A percentile compares a stretch with the other conserved stretches of the same genome.
Evolutionary conservation across 2,329 filamentous ascomycete genomes (phyloP).

Genomic region (Penicillium expansum): DNA sequence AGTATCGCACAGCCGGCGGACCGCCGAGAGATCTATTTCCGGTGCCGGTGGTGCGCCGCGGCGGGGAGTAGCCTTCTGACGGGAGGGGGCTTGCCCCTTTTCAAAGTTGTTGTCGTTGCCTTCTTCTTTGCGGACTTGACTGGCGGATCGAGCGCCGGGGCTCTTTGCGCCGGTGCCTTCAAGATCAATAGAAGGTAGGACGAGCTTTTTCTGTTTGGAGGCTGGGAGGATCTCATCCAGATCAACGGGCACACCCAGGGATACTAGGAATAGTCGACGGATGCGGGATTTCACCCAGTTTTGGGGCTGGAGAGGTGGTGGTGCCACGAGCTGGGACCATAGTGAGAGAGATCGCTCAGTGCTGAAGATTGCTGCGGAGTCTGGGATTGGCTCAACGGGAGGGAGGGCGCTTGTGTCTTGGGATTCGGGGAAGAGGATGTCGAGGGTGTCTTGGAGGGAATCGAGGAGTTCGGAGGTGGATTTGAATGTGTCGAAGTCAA

Average conservation of each 20-base stretch:
- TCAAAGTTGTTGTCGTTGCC: slow-evolving; percentile 23
- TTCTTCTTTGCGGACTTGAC: slow-evolving; percentile 32
- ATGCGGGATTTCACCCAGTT: slow-evolving; percentile 98
- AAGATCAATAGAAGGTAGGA: slow-evolving; percentile 75
- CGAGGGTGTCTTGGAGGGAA: slow-evolving; percentile 41
- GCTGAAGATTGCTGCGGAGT: slow-evolving; percentile 64
- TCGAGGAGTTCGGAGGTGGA: slow-evolving; percentile 37
- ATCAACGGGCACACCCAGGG: slow-evolving; percentile 91
- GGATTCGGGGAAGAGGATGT: slow-evolving; percentile 46
- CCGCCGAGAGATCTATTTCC: slow-evolving; percentile 73
- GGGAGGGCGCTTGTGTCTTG: slow-evolving; percentile 36
- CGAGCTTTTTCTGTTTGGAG: slow-evolving; percentile 95
- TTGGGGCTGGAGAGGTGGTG: slow-evolving; percentile 88
- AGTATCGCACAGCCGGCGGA: slow-evolving; percentile 74
- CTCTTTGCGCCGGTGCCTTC: slow-evolving; percentile 54
- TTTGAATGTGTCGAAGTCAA: slow-evolving; percentile 56
- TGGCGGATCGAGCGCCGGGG: slow-evolving; percentile 52
- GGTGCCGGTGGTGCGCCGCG: slow-evolving; percentile 63
- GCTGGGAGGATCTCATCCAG: slow-evolving; percentile 95
- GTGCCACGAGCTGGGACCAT: slow-evolving; percentile 94
- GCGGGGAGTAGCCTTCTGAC: slow-evolving; percentile 32
- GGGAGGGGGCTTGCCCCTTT: slow-evolving; percentile 28
- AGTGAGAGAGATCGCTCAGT: slow-evolving; percentile 84
- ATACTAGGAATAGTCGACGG: slow-evolving; percentile 89
- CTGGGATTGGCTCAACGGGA: slow-evolving; percentile 40